Base-by-base conservation (phyloP, 768 basidiomycete genomes). In the Fibroporia radiculosa region DNA sequence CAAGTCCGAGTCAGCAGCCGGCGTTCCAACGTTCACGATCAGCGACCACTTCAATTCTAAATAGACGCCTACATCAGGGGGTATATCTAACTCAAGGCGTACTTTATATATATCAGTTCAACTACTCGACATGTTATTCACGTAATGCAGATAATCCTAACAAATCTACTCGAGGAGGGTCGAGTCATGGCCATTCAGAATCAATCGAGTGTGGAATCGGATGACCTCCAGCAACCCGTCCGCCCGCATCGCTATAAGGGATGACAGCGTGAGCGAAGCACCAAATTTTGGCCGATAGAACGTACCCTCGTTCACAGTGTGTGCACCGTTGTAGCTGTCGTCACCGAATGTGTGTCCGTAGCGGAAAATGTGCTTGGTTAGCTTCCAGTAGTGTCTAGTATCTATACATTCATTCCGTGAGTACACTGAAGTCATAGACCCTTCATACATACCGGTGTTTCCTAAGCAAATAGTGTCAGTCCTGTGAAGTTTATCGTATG, bases 251-350 rank as follows among this genome's bases (percentile, higher is more conserved):
- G 66, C 83, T 84, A 32, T 23, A 18, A 34, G 23, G 5, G 6
- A 7, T 33, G 26, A 22, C 10, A n/a, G n/a, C n/a, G n/a, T n/a
- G n/a, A n/a, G n/a, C n/a, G n/a, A n/a, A n/a, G n/a, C n/a, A n/a
- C n/a, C n/a, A 18, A 29, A 4, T 20, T 6, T 25, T 8, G 23
- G 25, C 13, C 8, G 23, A 46, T 29, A 13, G 3, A 10, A 53
- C 75, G 54, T 54, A 82, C 82, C 70, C 70, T 87, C 86, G 45
- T 87, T 75, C 28, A 87, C 74, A 1, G 84, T 84, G 59, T 87
- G 86, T 19, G 79, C 62, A 0, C 53, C 65, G 47, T 23, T 62
- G 40, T 51, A 55, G 7, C 36, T 18, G 16, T 50, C 59, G 1
- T 31, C 48, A 14, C 50, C 42, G 20, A 40, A 39, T 20, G 53